A percentile compares a stretch with the other conserved stretches of the same genome.
These are phyloP conservation scores for Mycena amicta DNA, from an alignment of 768 basidiomycete genomes.

Conservation along the genomic window DNA sequence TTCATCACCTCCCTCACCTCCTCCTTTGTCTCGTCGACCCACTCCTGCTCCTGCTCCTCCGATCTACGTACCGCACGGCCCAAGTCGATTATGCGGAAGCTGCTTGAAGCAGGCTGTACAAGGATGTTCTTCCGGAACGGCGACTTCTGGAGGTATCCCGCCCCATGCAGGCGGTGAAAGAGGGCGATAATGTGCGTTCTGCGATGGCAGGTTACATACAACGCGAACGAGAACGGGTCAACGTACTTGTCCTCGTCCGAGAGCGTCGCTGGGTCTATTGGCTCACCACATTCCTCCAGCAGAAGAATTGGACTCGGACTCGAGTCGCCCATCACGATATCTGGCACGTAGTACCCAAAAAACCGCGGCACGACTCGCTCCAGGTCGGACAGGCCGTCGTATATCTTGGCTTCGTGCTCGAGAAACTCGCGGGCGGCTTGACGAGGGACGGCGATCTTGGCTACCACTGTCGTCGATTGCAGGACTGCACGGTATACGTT, in stretches of 20 bases:
- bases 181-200: slow-evolving; percentile 34
- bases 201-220: not conserved
- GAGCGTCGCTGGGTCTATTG: slow-evolving; percentile 31
- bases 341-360: slow-evolving; percentile 47
- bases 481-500: slow-evolving; percentile 42
- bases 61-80: slow-evolving; percentile 36
- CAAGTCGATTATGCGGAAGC: slow-evolving; percentile 56
- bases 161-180: slow-evolving; percentile 42
- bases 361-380: slow-evolving; percentile 55
- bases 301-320: slow-evolving; percentile 45
- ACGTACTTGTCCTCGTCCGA: slow-evolving; percentile 19
- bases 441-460: slow-evolving; percentile 36
- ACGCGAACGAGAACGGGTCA: not conserved
- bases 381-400: slow-evolving; percentile 29
- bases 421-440: slow-evolving; percentile 30
- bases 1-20: slow-evolving; percentile 17
- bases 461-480: slow-evolving; percentile 35
- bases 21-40: slow-evolving; percentile 10
- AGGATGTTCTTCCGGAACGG: slow-evolving; percentile 46
- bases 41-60: slow-evolving; percentile 5
- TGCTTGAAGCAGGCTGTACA: slow-evolving; percentile 44
- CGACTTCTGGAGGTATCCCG: slow-evolving; percentile 44
- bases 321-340: slow-evolving; percentile 1
- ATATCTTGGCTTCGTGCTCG: slow-evolving; percentile 35
- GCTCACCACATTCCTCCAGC: slow-evolving; percentile 49